Evolutionary conservation across 768 basidiomycete species (phyloP).

Genomic region (Dioszegia hungarica): DNA sequence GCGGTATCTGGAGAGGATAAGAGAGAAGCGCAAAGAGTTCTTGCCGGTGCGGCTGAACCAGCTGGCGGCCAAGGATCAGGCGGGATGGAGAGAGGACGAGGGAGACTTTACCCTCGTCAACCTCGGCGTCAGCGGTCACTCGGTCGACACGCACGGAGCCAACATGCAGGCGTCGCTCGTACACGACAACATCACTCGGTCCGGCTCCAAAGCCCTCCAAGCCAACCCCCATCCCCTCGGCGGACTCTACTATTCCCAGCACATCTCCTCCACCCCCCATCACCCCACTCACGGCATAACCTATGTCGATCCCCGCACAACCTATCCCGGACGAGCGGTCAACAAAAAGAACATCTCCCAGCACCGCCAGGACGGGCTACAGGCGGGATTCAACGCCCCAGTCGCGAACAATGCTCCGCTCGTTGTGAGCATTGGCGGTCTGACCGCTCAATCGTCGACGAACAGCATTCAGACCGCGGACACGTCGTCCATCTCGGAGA

Average conservation of each 20-base stretch:
- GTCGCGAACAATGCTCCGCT: neutral
- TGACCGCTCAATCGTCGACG: neutral
- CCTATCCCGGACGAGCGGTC: slow-evolving; percentile 11
- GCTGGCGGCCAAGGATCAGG: neutral
- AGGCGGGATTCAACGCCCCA: neutral
- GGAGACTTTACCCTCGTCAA: slow-evolving; percentile 21
- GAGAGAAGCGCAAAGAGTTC: slow-evolving; percentile 10
- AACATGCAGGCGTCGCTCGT: slow-evolving; percentile 10
- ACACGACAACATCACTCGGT: neutral
- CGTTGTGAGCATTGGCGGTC: slow-evolving; percentile 11
- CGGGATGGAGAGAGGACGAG: neutral
- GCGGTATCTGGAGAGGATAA: slow-evolving; percentile 26
- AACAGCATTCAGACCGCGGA: no score
- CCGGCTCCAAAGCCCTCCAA: neutral
- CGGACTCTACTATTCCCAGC: slow-evolving; percentile 1
- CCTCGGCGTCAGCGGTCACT: slow-evolving; percentile 1
- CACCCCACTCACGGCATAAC: neutral
- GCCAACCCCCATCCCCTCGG: slow-evolving; percentile 4
- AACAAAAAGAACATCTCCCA: slow-evolving; percentile 2
- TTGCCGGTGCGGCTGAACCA: neutral
- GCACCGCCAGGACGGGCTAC: neutral
- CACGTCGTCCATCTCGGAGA: no score
- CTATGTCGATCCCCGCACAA: neutral
- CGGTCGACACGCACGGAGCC: neutral
- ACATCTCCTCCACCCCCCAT: neutral